These are phyloP conservation scores for Solanum sitiens DNA, from an alignment of 257 asterid genomes.

Conservation along the genomic window DNA sequence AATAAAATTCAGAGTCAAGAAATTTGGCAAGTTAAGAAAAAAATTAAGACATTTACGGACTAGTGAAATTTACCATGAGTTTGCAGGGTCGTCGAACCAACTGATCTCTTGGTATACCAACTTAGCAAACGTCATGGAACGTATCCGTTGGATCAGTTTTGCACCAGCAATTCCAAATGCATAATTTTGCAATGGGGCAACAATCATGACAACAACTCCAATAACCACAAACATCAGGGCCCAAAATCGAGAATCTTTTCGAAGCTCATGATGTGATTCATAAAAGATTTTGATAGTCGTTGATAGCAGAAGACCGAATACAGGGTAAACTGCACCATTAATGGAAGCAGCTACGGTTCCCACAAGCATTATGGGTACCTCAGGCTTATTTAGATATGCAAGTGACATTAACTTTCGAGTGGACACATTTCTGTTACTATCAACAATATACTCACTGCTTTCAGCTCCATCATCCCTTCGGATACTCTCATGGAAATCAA, in stretches of 20 bases:
- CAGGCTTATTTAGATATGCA: constrained; percentile 23
- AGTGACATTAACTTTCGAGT: background rate
- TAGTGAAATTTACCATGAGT: constrained; percentile 10
- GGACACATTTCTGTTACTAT: background rate
- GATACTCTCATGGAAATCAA: background rate
- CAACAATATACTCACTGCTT: background rate
- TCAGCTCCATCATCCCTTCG: background rate
- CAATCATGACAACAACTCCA: constrained; percentile 16
- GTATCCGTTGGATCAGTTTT: constrained; percentile 23
- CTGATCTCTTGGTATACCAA: constrained; percentile 32
- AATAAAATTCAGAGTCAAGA: background rate
- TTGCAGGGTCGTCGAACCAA: constrained; percentile 39
- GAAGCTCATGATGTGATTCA: constrained; percentile 10
- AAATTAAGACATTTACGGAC: background rate
- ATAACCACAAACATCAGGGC: constrained; percentile 25
- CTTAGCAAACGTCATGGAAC: constrained; percentile 20
- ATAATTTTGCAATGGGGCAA: constrained; percentile 24
- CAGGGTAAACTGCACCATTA: constrained; percentile 23
- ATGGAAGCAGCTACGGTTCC: constrained; percentile 27
- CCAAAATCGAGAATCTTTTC: constrained; percentile 30
- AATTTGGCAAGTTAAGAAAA: background rate
- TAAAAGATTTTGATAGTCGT: constrained; percentile 3
- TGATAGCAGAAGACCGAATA: constrained; percentile 16
- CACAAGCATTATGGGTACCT: constrained; percentile 18
- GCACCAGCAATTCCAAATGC: constrained; percentile 38